Conservation (phyloP, 805 yeast species). For the Hanseniaspora singularis region DNA sequence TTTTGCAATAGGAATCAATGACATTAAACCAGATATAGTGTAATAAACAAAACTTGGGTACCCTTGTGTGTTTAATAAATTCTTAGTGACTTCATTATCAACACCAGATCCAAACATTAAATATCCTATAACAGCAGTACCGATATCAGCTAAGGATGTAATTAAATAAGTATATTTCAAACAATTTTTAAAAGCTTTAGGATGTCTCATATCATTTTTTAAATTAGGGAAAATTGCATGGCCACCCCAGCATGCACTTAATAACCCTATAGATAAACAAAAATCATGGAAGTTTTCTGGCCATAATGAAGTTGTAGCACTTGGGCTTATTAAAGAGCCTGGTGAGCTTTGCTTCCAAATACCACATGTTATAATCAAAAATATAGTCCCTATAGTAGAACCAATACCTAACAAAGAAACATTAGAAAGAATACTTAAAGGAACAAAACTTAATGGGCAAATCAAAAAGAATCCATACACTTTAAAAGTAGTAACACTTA, state of each 20-base stretch:
- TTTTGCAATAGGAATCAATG: constrained; percentile 74
- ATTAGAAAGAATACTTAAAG: constrained; percentile 59
- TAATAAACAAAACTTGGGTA: constrained; percentile 54
- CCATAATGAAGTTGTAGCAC: constrained; percentile 52
- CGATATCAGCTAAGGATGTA: constrained; percentile 46
- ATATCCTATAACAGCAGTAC: constrained; percentile 56
- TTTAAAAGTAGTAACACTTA: constrained; percentile 48
- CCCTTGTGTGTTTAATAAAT: constrained; percentile 50
- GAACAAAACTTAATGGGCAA: constrained; percentile 73
- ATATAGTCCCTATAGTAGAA: constrained; percentile 54
- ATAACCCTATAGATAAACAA: constrained; percentile 51
- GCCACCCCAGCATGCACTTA: constrained; percentile 77
- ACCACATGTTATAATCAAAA: constrained; percentile 51
- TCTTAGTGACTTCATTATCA: constrained; percentile 66
- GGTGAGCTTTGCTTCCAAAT: constrained; percentile 48
- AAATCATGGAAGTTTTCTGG: constrained; percentile 44
- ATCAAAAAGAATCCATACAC: constrained; percentile 53
- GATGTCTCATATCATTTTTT: constrained; percentile 60
- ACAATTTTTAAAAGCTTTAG: constrained; percentile 42
- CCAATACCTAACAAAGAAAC: constrained; percentile 59
- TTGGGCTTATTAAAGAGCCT: constrained; percentile 54
- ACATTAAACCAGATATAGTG: constrained; percentile 54
- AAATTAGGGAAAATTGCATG: constrained; percentile 70
- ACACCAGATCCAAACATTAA: constrained; percentile 69
- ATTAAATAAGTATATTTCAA: constrained; percentile 48